These are phyloP conservation scores for Ascochyta fabae DNA, from an alignment of 2,329 filamentous ascomycete species.

Conservation along the genomic window DNA sequence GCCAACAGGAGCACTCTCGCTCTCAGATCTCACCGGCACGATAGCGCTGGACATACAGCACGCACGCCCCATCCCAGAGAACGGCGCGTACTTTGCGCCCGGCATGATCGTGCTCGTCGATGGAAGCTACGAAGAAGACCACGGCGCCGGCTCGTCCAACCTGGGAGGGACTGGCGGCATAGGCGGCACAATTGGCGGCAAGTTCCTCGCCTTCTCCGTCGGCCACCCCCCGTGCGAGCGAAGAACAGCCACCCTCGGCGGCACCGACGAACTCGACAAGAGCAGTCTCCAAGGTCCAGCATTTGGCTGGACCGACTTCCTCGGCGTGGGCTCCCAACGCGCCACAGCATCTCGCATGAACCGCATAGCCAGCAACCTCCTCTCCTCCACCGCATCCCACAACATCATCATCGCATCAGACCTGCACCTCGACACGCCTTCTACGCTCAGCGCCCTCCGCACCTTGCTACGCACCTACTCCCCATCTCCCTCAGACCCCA, in stretches of 20 bases:
- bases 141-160: slow-evolving; percentile 65
- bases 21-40: slow-evolving; percentile 87
- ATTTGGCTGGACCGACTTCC: slow-evolving; percentile 97
- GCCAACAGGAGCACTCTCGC: slow-evolving; percentile 79
- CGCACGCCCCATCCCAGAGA: slow-evolving; percentile 80
- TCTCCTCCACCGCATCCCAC: slow-evolving; percentile 52
- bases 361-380: slow-evolving; percentile 73
- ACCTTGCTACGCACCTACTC: slow-evolving; percentile 80
- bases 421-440: slow-evolving; percentile 82
- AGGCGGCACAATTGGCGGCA: slow-evolving; percentile 89
- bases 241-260: slow-evolving; percentile 77
- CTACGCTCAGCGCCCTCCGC: slow-evolving; percentile 79
- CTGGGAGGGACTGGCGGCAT: slow-evolving; percentile 81
- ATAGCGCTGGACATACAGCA: slow-evolving; percentile 84
- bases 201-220: slow-evolving; percentile 88
- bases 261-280: slow-evolving; percentile 57
- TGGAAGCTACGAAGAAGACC: slow-evolving; percentile 95
- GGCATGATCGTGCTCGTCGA: slow-evolving; percentile 97
- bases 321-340: slow-evolving; percentile 88
- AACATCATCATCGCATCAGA: slow-evolving; percentile 82
- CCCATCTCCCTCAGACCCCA: slow-evolving; percentile 59
- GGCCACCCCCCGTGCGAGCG: slow-evolving; percentile 91
- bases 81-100: slow-evolving; percentile 89
- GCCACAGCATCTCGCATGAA: slow-evolving; percentile 85
- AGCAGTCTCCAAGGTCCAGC: slow-evolving; percentile 47